A percentile compares a stretch with the other conserved stretches of the same genome.
Conservation (phyloP, 257 asterid genomes). For the Osmanthus fragrans region DNA sequence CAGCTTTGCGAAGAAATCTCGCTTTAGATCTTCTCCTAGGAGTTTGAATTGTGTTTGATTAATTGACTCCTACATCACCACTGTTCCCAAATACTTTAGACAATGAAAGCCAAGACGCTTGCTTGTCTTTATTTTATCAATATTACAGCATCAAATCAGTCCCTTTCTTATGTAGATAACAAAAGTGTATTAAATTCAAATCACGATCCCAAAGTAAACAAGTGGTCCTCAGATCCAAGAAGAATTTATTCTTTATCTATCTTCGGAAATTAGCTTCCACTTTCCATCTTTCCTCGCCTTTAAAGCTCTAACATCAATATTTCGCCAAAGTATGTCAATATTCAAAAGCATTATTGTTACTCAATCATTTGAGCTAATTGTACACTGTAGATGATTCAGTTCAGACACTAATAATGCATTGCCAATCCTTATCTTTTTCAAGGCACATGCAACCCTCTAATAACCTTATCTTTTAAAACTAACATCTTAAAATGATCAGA, state of each 20-base stretch:
- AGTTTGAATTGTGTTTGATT: not conserved
- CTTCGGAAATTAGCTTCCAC: not conserved
- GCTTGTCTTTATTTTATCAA: not conserved
- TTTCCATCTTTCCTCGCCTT: not conserved
- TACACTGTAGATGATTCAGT: not conserved
- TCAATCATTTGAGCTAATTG: slow-evolving; percentile 1
- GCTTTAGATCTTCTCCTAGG: not conserved
- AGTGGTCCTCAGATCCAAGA: not conserved
- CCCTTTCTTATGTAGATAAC: not conserved
- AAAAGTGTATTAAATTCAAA: not conserved
- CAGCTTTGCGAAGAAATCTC: not conserved
- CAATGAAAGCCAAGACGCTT: not conserved
- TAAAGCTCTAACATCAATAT: slow-evolving; percentile 1
- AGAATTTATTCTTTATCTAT: not conserved
- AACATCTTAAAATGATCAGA: slow-evolving; percentile 15
- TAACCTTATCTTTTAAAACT: slow-evolving; percentile 1
- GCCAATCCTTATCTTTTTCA: slow-evolving; percentile 4
- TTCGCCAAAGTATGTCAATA: not conserved
- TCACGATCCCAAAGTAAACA: not conserved
- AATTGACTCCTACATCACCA: not conserved
- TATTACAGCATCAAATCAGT: not conserved
- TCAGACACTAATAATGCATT: slow-evolving; percentile 16
- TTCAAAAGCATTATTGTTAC: not conserved
- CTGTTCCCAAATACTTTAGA: not conserved
- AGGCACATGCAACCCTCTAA: slow-evolving; percentile 25